Base-by-base conservation (phyloP, 1,139 yeast genomes). In the Debaryomyces subglobosus region DNA sequence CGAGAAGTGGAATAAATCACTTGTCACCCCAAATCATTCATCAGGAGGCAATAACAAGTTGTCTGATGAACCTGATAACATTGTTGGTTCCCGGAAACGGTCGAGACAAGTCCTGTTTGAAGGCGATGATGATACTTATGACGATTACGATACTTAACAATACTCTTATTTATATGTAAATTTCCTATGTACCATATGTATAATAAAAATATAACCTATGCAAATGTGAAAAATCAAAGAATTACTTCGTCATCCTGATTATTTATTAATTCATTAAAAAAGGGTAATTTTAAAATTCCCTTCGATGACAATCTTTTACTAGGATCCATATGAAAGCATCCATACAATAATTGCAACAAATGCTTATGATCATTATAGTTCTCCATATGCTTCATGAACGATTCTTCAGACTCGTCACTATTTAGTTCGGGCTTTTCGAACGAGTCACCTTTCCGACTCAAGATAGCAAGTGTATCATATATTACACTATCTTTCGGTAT, bases 291-390 rank as follows among this genome's bases (percentile, higher is more conserved):
- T 49, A 86, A 67, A 3, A 86, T 79, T 42, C 81, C 80, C 40
- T 69, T 70, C 1, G 94, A 91, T 8, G 80, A 67, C 13, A 72
- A 63, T 45, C 95, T 72, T 48, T 78, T 75, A 27, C 67, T 58
- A 13, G 82, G 84, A 65, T 86, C 85, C 69, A 84, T 71, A 44
- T 74, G 78, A 60, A 87, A 71, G 55, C 85, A 78, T 7, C 70
- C 71, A 53, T 72, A 70, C 36, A 87, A 69, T 45, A 87, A 68
- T 35, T 82, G 84, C 45, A 84, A 59, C 16, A 86, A 81, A 41
- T 71, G 59, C 53, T 67, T 67, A 55, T 74, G 78, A 52, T 75
- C 80, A 36, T 63, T 58, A 56, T 66, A 74, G 46, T 65, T 63
- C 38, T 65, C 74, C 43, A 64, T 36, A 12, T 58, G 58, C 29